Conservation (phyloP, 495 filamentous ascomycete genomes). For the Tuber aestivum region DNA sequence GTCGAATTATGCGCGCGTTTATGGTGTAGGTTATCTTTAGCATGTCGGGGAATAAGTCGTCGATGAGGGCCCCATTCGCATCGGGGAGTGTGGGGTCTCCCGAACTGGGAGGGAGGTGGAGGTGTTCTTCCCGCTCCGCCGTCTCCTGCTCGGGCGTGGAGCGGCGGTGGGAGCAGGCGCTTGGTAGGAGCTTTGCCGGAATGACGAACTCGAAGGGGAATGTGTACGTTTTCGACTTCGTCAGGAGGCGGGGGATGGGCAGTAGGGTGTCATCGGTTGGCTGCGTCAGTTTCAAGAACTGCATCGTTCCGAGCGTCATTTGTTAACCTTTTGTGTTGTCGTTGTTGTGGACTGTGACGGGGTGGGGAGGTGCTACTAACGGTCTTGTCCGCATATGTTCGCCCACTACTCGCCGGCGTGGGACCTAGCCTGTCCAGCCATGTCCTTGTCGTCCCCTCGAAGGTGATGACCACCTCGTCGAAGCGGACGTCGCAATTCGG, state of each 20-base stretch:
- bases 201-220: constrained; percentile 87
- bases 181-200: constrained; percentile 62
- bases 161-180: constrained; percentile 57
- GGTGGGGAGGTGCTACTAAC: background rate
- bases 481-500: constrained; percentile 64
- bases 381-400: constrained; percentile 49
- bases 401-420: constrained; percentile 43
- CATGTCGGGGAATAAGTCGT: constrained; percentile 85
- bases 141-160: constrained; percentile 43
- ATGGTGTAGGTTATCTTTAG: constrained; percentile 66
- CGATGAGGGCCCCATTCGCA: constrained; percentile 53
- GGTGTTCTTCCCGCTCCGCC: constrained; percentile 64
- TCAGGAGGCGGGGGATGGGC: constrained; percentile 62
- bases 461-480: constrained; percentile 70
- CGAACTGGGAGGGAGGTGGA: constrained; percentile 71
- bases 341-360: background rate
- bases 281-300: constrained; percentile 76
- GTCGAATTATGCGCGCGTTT: constrained; percentile 52
- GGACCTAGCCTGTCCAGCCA: constrained; percentile 45
- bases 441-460: constrained; percentile 57
- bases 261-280: constrained; percentile 65
- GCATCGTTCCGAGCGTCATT: background rate
- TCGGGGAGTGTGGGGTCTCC: constrained; percentile 55
- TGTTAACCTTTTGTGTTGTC: background rate
- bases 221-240: constrained; percentile 59